Conservation (phyloP, 495 filamentous ascomycete genomes). For the Elaphomyces granulatus region DNA sequence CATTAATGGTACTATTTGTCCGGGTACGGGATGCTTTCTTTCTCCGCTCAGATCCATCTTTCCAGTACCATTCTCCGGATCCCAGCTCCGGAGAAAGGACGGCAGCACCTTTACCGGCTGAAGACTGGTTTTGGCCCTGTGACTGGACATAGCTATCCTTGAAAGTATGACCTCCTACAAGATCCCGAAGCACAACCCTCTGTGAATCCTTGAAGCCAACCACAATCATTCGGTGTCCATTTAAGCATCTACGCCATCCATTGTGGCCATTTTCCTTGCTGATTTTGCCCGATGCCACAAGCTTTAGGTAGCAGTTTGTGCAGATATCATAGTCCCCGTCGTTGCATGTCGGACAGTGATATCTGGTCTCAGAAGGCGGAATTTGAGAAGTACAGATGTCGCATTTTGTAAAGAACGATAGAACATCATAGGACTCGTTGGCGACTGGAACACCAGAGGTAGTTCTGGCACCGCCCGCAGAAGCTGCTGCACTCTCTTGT, state of each 20-base stretch:
- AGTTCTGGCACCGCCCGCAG: conserved; percentile 13
- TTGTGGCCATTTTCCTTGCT: conserved; percentile 55
- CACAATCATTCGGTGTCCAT: conserved; percentile 76
- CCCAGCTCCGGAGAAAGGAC: conserved; percentile 16
- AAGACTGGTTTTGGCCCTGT: conserved; percentile 4
- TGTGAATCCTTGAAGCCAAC: conserved; percentile 53
- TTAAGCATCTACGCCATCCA: conserved; percentile 68
- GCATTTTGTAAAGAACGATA: conserved; percentile 56
- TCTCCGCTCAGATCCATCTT: conserved; percentile 31
- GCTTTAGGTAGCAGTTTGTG: conserved; percentile 52
- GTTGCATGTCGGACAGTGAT: conserved; percentile 58
- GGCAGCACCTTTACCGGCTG: conserved; percentile 2
- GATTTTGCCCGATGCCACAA: conserved; percentile 46
- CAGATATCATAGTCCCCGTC: conserved; percentile 77
- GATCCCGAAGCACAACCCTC: conserved; percentile 43
- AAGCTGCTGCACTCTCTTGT: conserved; percentile 11
- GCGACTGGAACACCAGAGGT: conserved; percentile 24
- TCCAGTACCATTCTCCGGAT: conserved; percentile 36
- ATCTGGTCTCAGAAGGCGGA: conserved; percentile 48
- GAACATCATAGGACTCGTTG: conserved; percentile 36
- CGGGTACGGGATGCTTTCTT: conserved; percentile 34
- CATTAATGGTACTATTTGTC: neutral
- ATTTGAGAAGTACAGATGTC: conserved; percentile 61
- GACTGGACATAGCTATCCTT: conserved; percentile 34
- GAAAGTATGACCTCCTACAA: conserved; percentile 56